Evolutionary conservation across 768 basidiomycete species (phyloP).

Genomic region (Galerina sulciceps): DNA sequence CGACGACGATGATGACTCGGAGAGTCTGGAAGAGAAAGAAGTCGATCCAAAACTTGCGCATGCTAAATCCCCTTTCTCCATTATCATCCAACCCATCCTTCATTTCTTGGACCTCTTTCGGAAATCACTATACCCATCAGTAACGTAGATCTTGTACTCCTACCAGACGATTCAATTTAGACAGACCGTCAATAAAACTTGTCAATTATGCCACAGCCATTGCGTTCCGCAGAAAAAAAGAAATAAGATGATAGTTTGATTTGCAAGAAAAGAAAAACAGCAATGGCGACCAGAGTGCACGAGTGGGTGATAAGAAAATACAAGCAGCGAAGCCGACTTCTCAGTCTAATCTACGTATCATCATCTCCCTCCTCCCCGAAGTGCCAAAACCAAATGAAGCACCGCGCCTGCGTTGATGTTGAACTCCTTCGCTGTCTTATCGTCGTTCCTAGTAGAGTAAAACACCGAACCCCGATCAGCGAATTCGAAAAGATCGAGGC

Average conservation of each 20-base stretch:
- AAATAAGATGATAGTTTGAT: neutral
- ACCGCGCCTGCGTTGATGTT: constrained; percentile 86
- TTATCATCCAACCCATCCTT: too few relatives aligned
- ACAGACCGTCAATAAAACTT: too few relatives aligned
- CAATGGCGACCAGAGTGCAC: neutral
- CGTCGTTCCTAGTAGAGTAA: constrained; percentile 70
- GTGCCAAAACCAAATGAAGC: constrained; percentile 92
- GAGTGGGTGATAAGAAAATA: constrained; percentile 6
- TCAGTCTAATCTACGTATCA: constrained; percentile 30
- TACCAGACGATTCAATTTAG: too few relatives aligned
- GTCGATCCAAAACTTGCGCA: too few relatives aligned
- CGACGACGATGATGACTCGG: too few relatives aligned
- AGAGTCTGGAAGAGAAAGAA: too few relatives aligned
- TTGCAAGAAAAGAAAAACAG: constrained; percentile 10
- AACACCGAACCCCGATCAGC: neutral
- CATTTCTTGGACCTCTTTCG: too few relatives aligned
- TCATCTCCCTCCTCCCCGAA: constrained; percentile 83
- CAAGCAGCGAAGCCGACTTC: neutral
- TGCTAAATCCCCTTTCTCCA: too few relatives aligned
- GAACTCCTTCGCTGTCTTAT: constrained; percentile 85
- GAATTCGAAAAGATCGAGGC: neutral
- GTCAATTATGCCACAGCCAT: too few relatives aligned
- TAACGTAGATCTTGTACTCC: too few relatives aligned
- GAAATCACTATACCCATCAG: too few relatives aligned
- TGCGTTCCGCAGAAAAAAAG: too few relatives aligned